Base-by-base conservation (phyloP, 331 rosid species). In the Malus hybrid region DNA sequence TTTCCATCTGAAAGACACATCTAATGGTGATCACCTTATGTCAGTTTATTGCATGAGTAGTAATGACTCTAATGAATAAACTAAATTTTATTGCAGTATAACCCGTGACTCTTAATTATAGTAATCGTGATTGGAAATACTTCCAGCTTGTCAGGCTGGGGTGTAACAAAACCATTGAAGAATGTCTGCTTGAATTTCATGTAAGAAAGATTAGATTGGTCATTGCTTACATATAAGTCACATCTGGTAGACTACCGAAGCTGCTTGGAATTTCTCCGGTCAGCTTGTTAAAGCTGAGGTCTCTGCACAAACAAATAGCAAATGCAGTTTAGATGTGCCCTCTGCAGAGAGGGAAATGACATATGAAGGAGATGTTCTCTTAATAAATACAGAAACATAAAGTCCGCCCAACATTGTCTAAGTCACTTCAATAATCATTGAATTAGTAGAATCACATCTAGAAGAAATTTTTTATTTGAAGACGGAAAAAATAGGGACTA, bases 241-340 rank as follows among this genome's bases (percentile, higher is more conserved):
- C 36, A 0, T 81, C n/a, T 19, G 67, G 6, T 26, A 79, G 75
- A 13, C 39, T 14, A 13, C 8, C 28, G 70, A 75, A 75, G 81
- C 19, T 66, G 15, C 0, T 6, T 18, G 86, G 86, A 63, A 86
- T 70, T 70, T 1, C 63, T 62, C 88, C 88, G 3, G 79, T 84
- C 72, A 83, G 65, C 57, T 84, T 84, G 84, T 86, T 86, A 53
- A 83, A 86, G 81, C 90, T 81, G 66, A 86, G 81, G 61, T 86
- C 90, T 70, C 89, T 86, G 84, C 67, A 68, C 60, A 24, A 68
- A 63, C 58, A 18, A 52, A 75, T 10, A 46, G 55, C 44, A 71
- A 71, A 78, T 15, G 16, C 36, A 63, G 34, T 64, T 29, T n/a
- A 30, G 22, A 10, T 36, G 19, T 5, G 58, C n/a, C 20, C 4